These are phyloP conservation scores for Dactylis glomerata DNA, from an alignment of 176 grass and related monocot species.

Conservation along the genomic window DNA sequence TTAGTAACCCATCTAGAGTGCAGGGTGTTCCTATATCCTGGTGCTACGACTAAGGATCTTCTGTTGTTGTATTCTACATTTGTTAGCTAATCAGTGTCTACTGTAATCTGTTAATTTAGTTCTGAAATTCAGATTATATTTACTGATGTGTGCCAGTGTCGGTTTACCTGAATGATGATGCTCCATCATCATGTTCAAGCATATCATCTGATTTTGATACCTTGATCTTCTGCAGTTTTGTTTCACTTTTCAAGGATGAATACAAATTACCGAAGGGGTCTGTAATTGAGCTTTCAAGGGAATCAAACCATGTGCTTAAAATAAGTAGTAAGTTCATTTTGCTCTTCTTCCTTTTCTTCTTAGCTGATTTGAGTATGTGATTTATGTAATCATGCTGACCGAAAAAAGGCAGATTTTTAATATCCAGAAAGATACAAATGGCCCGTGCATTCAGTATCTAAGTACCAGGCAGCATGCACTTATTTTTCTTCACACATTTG, in stretches of 20 bases:
- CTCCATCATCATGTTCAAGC: background rate
- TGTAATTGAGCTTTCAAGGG: slow-evolving; percentile 90
- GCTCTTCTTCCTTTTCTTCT: background rate
- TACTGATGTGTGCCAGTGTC: background rate
- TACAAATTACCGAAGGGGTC: slow-evolving; percentile 83
- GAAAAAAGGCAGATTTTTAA: background rate
- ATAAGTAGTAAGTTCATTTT: slow-evolving; percentile 62
- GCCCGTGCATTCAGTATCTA: background rate
- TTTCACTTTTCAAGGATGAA: slow-evolving; percentile 90
- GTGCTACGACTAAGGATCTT: background rate
- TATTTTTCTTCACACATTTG: background rate
- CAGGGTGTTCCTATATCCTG: background rate
- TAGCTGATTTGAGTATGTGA: background rate
- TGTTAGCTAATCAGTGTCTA: background rate
- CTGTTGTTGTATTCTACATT: background rate
- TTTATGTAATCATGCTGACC: background rate
- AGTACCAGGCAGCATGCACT: background rate
- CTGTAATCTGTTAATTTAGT: background rate
- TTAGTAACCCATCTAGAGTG: background rate
- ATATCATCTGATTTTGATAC: slow-evolving; percentile 8
- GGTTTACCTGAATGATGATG: background rate
- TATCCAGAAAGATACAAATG: background rate
- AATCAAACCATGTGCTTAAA: slow-evolving; percentile 79
- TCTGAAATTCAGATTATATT: background rate
- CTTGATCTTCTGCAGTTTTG: slow-evolving; percentile 56